phyloP scores from a whole-genome alignment of 495 filamentous ascomycete genomes.

The Extremus antarcticus region DNA sequence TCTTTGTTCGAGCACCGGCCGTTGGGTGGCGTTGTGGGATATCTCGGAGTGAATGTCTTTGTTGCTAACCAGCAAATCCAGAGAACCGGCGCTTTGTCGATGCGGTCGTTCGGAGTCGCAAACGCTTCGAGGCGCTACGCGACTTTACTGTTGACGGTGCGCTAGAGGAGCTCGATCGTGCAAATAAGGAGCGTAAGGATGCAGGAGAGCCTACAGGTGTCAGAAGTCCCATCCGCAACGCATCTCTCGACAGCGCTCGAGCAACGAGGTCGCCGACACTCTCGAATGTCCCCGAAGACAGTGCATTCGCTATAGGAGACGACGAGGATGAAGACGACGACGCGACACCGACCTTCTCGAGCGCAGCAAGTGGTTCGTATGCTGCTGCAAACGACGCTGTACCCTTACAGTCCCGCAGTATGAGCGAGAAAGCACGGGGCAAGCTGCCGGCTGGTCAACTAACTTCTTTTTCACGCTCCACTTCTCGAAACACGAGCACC shows the following conservation, averaged over 20 bases:
- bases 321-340: constrained; percentile 71
- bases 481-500: constrained; percentile 84
- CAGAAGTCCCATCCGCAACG: constrained; percentile 40
- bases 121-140: constrained; percentile 77
- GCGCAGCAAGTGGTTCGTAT: not conserved
- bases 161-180: constrained; percentile 81
- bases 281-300: constrained; percentile 71
- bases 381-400: constrained; percentile 60
- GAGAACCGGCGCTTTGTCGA: constrained; percentile 80
- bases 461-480: constrained; percentile 76
- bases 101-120: constrained; percentile 64
- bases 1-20: not conserved
- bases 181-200: constrained; percentile 65
- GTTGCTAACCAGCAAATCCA: constrained; percentile 22
- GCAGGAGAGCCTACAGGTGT: constrained; percentile 26
- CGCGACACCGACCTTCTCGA: constrained; percentile 6
- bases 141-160: constrained; percentile 93
- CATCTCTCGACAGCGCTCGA: constrained; percentile 61
- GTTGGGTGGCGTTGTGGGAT: not conserved
- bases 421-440: constrained; percentile 95
- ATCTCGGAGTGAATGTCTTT: not conserved
- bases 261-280: constrained; percentile 53
- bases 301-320: constrained; percentile 80
- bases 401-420: constrained; percentile 80
- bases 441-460: constrained; percentile 82